Conservation (phyloP, 1,284 basidiomycete genomes). For the Austroboletus niveus region DNA sequence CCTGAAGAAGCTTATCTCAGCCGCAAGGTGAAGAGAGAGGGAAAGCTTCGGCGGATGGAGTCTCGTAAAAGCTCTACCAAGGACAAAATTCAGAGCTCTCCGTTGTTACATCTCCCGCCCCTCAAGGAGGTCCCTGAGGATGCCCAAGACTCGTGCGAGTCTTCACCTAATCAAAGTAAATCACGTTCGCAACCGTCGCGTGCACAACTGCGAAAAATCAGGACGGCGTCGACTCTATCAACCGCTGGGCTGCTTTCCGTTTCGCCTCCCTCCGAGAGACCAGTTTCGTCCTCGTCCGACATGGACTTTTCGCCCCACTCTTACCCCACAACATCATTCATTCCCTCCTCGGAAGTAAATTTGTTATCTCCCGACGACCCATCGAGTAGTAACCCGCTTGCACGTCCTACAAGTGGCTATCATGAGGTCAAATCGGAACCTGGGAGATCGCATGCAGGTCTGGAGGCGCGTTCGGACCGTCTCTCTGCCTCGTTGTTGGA, state of each 20-base stretch:
- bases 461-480: neutral
- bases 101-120: neutral
- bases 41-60: slow-evolving; percentile 60
- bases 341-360: slow-evolving; percentile 2
- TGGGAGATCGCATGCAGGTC: slow-evolving; percentile 24
- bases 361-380: neutral
- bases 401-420: neutral
- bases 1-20: slow-evolving; percentile 67
- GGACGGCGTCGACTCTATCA: slow-evolving; percentile 14
- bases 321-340: slow-evolving; percentile 7
- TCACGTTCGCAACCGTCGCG: neutral
- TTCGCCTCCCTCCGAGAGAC: slow-evolving; percentile 20
- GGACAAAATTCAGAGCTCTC: slow-evolving; percentile 2
- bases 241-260: slow-evolving; percentile 19
- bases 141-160: neutral
- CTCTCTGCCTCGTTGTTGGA: slow-evolving; percentile 8
- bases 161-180: neutral
- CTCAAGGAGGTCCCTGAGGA: neutral
- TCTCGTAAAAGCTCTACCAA: slow-evolving; percentile 40
- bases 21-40: slow-evolving; percentile 61
- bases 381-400: neutral
- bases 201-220: neutral
- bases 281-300: slow-evolving; percentile 14
- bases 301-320: slow-evolving; percentile 14
- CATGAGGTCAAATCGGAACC: slow-evolving; percentile 28